Conservation (phyloP, 2,329 filamentous ascomycete species). For the Fusarium citri region DNA sequence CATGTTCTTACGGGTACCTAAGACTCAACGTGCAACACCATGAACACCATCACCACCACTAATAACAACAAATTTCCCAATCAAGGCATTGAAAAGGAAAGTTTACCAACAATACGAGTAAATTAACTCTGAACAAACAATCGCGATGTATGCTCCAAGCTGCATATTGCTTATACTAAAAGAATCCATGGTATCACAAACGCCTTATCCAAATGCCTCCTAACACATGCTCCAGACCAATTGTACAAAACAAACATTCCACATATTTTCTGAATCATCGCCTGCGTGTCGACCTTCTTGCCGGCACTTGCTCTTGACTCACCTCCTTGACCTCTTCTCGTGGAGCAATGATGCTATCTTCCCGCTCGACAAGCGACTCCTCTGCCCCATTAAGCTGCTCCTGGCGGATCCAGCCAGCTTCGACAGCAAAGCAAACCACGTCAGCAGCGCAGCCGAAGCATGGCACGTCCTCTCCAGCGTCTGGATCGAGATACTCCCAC, state of each 20-base stretch:
- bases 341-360: slow-evolving; percentile 56
- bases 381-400: slow-evolving; percentile 60
- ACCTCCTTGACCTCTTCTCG: slow-evolving; percentile 44
- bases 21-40: background rate
- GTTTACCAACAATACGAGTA: background rate
- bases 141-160: background rate
- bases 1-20: background rate
- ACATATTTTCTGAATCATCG: slow-evolving; percentile 15
- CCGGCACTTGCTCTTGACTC: slow-evolving; percentile 33
- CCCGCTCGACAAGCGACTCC: slow-evolving; percentile 52
- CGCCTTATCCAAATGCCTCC: slow-evolving; percentile 20
- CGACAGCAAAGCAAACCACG: slow-evolving; percentile 67
- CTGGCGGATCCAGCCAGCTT: slow-evolving; percentile 67
- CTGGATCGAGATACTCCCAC: slow-evolving; percentile 65
- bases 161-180: background rate
- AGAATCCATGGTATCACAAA: slow-evolving; percentile 30
- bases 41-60: background rate
- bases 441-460: slow-evolving; percentile 68
- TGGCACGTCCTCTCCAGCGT: slow-evolving; percentile 59
- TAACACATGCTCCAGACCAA: slow-evolving; percentile 3
- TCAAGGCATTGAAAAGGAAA: background rate
- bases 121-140: slow-evolving; percentile 1
- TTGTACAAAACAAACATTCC: slow-evolving; percentile 4
- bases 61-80: slow-evolving; percentile 12
- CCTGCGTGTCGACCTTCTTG: slow-evolving; percentile 44